Evolutionary conservation across 805 yeast genomes (phyloP), one percentile per base, ranked within the genome.

Genomic region (Teunomyces gatunensis): DNA sequence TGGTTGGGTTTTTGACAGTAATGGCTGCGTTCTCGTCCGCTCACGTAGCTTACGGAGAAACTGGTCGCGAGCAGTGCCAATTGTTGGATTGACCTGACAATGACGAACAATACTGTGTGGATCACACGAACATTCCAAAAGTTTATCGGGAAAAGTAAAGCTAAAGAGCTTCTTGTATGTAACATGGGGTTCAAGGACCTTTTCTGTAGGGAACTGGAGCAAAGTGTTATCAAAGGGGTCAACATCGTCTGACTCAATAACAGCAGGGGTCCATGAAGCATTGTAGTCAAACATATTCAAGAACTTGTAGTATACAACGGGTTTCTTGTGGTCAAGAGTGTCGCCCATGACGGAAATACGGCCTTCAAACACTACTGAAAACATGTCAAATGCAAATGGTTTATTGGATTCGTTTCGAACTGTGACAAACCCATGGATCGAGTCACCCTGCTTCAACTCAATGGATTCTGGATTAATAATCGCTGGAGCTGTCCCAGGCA

Each of bases 231-330:
- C 67, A 6, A 53, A 40, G 1, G 61, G 60, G 39, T 63, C 67
- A n/a, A 52, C 21, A 7, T 45, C 51, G 5, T 41, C 50, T 7
- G 18, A 29, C 23, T 56, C 58, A 18, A 57, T 53, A 18, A 46
- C 44, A 4, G 59, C 65, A 1, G 66, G 67, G 0, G 67, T 61
- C 67, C 68, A 64, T 25, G 64, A 59, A 4, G 68, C 67, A 17
- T 55, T 52, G 51, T 54, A 64, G 44, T 64, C 68, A 44, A 61
- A 62, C 68, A 61, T 62, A 44, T 64, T 63, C 45, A 63, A 57
- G 46, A 64, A 64, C 52, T 64, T 64, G 52, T 56, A 56, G 49
- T 57, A 60, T 5, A 60, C 52, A 36, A 53, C 50, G 11, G 67
- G 65, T n/a, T 34, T 34, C 49, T 50, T 56, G 7, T 36, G 18